A percentile compares a stretch with the other conserved stretches of the same genome.
Conservation (phyloP, 257 asterid species). For the Lithospermum erythrorhizon region DNA sequence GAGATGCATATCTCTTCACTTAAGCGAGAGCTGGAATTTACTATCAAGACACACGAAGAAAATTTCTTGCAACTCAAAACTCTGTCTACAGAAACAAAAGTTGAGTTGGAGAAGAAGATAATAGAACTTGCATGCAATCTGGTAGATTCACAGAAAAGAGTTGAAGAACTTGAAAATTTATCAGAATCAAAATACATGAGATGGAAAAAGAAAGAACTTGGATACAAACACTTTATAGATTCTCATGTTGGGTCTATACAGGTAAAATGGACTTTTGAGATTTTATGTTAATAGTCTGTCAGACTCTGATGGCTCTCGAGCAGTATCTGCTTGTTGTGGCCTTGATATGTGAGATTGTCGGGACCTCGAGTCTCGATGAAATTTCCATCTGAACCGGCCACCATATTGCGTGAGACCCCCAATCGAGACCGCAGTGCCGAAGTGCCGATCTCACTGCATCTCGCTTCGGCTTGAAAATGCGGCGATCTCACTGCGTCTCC, state of each 20-base stretch:
- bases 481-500: no score
- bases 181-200: conserved; percentile 58
- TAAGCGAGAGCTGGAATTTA: conserved; percentile 40
- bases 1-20: conserved; percentile 49
- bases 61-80: conserved; percentile 39
- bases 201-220: conserved; percentile 76
- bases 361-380: no score
- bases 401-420: no score
- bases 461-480: no score
- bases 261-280: conserved; percentile 27
- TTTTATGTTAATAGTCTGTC: not conserved
- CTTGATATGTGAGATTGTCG: no score
- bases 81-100: conserved; percentile 42
- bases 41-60: conserved; percentile 41
- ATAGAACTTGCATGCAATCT: conserved; percentile 53
- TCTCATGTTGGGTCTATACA: conserved; percentile 60
- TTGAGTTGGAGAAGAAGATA: conserved; percentile 49
- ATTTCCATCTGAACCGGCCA: no score
- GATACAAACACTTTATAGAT: conserved; percentile 57
- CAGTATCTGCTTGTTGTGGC: no score
- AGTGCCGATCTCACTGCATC: no score
- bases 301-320: no score
- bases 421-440: no score
- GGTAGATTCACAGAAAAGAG: conserved; percentile 52
- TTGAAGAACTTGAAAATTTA: conserved; percentile 68